phyloP scores from a whole-genome alignment of 305 asterid genomes.

The Nicotiana rustica region DNA sequence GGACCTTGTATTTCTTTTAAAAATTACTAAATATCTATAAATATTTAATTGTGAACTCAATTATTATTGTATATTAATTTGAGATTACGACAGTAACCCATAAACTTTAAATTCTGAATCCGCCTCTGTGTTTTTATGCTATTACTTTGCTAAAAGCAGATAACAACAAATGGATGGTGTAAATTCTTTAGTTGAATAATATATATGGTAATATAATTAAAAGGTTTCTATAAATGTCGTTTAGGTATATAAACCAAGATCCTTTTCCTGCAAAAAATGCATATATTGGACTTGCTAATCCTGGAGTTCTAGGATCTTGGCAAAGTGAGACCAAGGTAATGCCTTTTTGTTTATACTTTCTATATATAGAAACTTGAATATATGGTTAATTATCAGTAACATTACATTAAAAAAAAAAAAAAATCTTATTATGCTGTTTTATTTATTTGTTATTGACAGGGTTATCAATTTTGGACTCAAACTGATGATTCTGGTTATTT shows the following conservation, averaged over 20 bases:
- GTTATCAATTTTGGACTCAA: slow-evolving; percentile 44
- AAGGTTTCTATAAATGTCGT: background rate
- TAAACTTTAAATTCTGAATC: no score
- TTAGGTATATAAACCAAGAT: slow-evolving; percentile 37
- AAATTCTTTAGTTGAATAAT: background rate
- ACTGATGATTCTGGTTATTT: slow-evolving; percentile 34
- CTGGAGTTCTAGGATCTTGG: slow-evolving; percentile 72
- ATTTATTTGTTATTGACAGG: slow-evolving; percentile 25
- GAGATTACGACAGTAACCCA: no score
- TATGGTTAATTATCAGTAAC: background rate
- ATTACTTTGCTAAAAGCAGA: no score
- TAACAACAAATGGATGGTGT: no score
- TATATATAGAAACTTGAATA: background rate
- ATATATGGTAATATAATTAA: background rate
- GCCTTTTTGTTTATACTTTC: background rate
- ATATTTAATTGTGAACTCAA: no score
- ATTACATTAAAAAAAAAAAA: background rate
- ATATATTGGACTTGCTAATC: slow-evolving; percentile 62
- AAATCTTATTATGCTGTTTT: background rate
- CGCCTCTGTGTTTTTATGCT: no score
- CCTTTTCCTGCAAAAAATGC: slow-evolving; percentile 54
- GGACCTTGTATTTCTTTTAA: no score
- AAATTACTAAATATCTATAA: no score
- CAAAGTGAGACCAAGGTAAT: slow-evolving; percentile 63
- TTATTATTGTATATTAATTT: no score